These are phyloP conservation scores for Agaricus blazei DNA, from an alignment of 768 basidiomycete species.

Conservation along the genomic window DNA sequence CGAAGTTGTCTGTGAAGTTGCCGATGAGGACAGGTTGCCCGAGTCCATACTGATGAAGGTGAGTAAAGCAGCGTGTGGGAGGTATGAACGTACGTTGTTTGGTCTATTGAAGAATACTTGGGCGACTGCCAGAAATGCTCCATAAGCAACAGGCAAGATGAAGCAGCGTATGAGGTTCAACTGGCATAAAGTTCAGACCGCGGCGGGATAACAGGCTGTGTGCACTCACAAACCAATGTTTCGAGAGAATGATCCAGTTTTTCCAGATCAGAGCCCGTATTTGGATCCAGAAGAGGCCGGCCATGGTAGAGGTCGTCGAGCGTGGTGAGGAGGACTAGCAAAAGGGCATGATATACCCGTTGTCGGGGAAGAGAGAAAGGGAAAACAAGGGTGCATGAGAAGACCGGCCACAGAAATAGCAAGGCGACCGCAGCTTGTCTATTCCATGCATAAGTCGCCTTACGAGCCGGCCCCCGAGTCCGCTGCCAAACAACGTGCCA, in stretches of 20 bases:
- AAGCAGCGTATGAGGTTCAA: constrained; percentile 59
- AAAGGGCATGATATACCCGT: not conserved
- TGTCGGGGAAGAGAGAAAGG: not conserved
- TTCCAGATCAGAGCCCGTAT: constrained; percentile 59
- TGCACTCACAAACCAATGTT: constrained; percentile 54
- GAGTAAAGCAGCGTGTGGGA: not conserved
- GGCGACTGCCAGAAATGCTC: constrained; percentile 60
- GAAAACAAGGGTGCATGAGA: constrained; percentile 1
- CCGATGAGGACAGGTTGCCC: constrained; percentile 49
- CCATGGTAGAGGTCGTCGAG: constrained; percentile 15
- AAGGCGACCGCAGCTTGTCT: not conserved
- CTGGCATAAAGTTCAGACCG: constrained; percentile 23
- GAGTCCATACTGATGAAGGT: constrained; percentile 49
- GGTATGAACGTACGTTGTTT: constrained; percentile 46
- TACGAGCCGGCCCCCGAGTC: constrained; percentile 6
- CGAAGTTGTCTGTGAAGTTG: constrained; percentile 43
- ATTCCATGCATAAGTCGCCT: not conserved
- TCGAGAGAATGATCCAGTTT: constrained; percentile 70
- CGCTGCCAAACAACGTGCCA: not conserved
- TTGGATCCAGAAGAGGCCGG: constrained; percentile 54
- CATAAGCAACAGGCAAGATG: constrained; percentile 59
- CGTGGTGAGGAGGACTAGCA: not conserved
- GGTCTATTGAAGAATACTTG: constrained; percentile 55
- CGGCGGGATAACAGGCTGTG: not conserved
- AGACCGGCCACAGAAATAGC: constrained; percentile 2